Percentiles rank a stretch among this genome's conserved stretches.
Conservation (phyloP, 176 grass and related monocot genomes). For the Bolboschoenus planiculmis region DNA sequence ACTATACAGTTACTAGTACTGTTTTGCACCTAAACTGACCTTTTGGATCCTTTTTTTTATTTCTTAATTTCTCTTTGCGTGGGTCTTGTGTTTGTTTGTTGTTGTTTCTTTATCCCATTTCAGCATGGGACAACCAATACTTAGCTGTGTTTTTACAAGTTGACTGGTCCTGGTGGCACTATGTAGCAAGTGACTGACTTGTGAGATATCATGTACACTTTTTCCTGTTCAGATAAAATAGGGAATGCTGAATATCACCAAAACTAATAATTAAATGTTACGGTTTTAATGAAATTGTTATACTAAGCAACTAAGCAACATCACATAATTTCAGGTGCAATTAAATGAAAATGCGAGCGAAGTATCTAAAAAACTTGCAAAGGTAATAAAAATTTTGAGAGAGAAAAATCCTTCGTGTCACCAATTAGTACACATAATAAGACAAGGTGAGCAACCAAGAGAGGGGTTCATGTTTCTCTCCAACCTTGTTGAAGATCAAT, state of each 20-base stretch:
- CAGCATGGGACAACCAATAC: neutral
- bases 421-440: slow-evolving; percentile 64
- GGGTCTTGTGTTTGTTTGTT: neutral
- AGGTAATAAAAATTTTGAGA: slow-evolving; percentile 41
- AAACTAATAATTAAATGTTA: neutral
- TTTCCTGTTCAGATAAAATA: neutral
- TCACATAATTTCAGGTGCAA: slow-evolving; percentile 37
- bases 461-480: slow-evolving; percentile 75
- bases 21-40: neutral
- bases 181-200: neutral
- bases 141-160: neutral
- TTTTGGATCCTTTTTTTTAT: neutral
- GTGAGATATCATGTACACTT: neutral
- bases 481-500: slow-evolving; percentile 87
- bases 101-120: neutral
- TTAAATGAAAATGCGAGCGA: slow-evolving; percentile 47
- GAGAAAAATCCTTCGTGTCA: slow-evolving; percentile 58
- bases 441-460: slow-evolving; percentile 90
- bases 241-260: neutral
- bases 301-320: neutral
- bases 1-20: neutral
- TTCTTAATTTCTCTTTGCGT: neutral
- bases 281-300: neutral
- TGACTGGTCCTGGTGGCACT: neutral
- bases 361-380: slow-evolving; percentile 49